Conservation (phyloP, 1,284 basidiomycete species). For the Rhodotorula mucilaginosa region DNA sequence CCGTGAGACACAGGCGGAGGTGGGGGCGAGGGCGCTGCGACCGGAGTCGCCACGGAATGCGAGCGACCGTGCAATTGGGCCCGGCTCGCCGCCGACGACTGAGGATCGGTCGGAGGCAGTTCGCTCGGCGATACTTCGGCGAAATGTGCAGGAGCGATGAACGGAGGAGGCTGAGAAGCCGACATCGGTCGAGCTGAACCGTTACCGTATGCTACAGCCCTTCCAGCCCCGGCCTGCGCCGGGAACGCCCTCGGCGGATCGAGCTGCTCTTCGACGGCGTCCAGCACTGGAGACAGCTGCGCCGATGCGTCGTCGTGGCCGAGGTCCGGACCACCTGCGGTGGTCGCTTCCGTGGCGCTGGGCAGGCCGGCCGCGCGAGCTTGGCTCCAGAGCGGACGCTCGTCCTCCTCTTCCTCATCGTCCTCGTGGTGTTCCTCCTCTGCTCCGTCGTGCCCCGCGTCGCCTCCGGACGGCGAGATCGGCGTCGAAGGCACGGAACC, state of each 20-base stretch:
- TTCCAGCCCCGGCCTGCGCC: neutral
- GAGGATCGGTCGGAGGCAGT: neutral
- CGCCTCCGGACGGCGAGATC: constrained; percentile 16
- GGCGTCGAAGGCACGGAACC: constrained; percentile 11
- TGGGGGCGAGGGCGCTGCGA: neutral
- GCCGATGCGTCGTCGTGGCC: too few relatives aligned
- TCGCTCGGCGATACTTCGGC: neutral
- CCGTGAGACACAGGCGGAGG: neutral
- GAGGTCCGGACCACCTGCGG: too few relatives aligned
- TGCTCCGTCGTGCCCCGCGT: constrained; percentile 11
- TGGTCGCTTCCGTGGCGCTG: too few relatives aligned
- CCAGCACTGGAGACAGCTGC: neutral
- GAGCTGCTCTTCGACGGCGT: neutral
- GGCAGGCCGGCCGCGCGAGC: neutral
- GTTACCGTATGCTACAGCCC: neutral
- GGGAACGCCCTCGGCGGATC: neutral
- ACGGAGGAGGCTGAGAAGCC: neutral
- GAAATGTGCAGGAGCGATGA: neutral
- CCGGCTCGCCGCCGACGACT: neutral
- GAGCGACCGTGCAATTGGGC: constrained; percentile 6
- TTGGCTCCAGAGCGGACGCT: neutral
- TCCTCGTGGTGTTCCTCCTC: neutral
- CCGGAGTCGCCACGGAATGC: neutral
- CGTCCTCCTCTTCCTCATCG: neutral
- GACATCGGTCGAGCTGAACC: neutral